Evolutionary conservation across 371 early-diverging fungal species (phyloP).

Genomic region (Mucor plumbeus): DNA sequence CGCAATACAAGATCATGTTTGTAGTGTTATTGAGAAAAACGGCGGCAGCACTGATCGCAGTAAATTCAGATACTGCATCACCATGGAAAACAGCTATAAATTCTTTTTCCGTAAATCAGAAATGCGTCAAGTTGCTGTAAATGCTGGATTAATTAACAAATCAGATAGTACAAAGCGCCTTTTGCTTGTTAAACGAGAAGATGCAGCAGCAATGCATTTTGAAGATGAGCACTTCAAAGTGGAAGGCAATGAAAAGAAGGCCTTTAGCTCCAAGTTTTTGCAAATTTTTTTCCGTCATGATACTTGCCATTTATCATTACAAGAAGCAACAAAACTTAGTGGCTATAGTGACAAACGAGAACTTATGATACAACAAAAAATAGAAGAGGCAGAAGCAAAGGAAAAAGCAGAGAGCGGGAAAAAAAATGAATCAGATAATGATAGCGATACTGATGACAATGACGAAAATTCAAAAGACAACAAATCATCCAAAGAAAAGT

Average conservation of each 20-base stretch:
- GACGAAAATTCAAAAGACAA: not conserved
- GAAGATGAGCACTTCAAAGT: constrained; percentile 5
- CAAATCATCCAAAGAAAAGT: not conserved
- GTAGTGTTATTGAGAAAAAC: not conserved
- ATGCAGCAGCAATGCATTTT: constrained; percentile 13
- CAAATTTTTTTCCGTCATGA: constrained; percentile 14
- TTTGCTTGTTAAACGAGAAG: constrained; percentile 9
- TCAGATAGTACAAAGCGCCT: constrained; percentile 3
- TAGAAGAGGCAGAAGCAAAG: not conserved
- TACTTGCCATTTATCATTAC: constrained; percentile 2
- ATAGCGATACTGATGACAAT: not conserved
- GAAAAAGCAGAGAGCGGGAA: not conserved
- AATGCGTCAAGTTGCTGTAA: constrained; percentile 11
- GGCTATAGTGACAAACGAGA: not conserved
- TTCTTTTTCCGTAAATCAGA: constrained; percentile 13
- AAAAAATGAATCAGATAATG: not conserved
- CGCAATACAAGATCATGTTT: not conserved
- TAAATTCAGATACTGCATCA: constrained; percentile 16
- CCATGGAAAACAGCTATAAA: constrained; percentile 24
- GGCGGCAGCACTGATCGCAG: not conserved
- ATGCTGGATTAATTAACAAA: not conserved
- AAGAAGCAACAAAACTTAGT: constrained; percentile 6
- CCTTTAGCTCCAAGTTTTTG: constrained; percentile 1
- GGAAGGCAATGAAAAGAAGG: not conserved
- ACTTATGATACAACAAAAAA: not conserved